Conservation (phyloP, 148 eudicot species). For the Persicaria tinctoria region DNA sequence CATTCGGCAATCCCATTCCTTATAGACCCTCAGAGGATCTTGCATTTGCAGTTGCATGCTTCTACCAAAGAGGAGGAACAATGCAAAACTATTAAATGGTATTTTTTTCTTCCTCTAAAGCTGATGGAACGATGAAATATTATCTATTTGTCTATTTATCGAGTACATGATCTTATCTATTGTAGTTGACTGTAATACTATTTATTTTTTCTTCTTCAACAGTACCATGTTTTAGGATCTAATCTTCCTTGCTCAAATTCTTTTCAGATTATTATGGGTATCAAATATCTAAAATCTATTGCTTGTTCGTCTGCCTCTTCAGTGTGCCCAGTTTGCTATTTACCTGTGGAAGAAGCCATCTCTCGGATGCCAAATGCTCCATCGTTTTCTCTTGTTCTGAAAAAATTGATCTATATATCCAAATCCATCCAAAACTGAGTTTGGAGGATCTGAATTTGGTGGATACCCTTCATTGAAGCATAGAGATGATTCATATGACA, state of each 20-base stretch:
- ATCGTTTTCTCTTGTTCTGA: slow-evolving; percentile 72
- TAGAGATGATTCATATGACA: slow-evolving; percentile 77
- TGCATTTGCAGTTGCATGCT: slow-evolving; percentile 89
- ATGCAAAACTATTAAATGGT: slow-evolving; percentile 99
- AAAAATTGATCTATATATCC: slow-evolving; percentile 63
- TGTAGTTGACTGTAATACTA: not conserved
- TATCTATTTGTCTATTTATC: no score
- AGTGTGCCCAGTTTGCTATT: slow-evolving; percentile 99
- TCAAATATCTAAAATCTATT: not conserved
- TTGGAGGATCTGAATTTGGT: slow-evolving; percentile 97
- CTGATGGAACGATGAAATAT: no score
- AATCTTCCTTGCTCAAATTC: not conserved
- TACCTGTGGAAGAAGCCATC: slow-evolving; percentile 74
- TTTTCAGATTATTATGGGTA: not conserved
- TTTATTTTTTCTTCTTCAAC: slow-evolving; percentile 16
- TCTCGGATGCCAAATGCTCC: slow-evolving; percentile 71
- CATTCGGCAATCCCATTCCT: slow-evolving; percentile 64
- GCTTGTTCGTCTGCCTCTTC: slow-evolving; percentile 19
- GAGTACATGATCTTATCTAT: not conserved
- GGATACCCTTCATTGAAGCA: slow-evolving; percentile 89
- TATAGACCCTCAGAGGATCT: slow-evolving; percentile 88
- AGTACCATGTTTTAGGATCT: slow-evolving; percentile 65
- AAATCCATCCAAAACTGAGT: slow-evolving; percentile 55
- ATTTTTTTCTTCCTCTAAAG: not conserved
- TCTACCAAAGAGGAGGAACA: slow-evolving; percentile 91